Conservation (phyloP, 805 yeast genomes). For the Citeromyces matritensis region DNA sequence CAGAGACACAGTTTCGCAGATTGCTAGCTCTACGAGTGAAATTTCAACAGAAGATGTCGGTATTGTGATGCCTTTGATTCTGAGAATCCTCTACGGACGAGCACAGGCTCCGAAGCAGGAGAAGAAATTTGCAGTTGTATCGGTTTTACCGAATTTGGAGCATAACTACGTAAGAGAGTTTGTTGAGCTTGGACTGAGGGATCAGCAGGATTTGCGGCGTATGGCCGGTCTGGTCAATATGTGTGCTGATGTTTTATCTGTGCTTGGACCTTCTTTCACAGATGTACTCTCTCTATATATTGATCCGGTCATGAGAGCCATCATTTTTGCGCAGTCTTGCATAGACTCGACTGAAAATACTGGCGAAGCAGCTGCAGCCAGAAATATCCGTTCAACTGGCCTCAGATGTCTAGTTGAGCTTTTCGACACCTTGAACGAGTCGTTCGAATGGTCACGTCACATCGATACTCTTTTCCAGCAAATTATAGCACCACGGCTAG, state of each 20-base stretch:
- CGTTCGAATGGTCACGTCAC: constrained; percentile 39
- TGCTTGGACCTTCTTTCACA: constrained; percentile 43
- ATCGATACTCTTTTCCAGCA: constrained; percentile 31
- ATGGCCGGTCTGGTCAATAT: constrained; percentile 49
- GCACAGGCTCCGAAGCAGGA: constrained; percentile 66
- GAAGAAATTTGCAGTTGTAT: constrained; percentile 55
- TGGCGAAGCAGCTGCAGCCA: constrained; percentile 18
- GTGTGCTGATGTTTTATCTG: constrained; percentile 34
- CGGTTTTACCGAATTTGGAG: constrained; percentile 42
- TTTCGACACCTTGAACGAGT: constrained; percentile 34
- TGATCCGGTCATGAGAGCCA: constrained; percentile 39
- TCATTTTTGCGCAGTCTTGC: constrained; percentile 35
- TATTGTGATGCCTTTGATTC: constrained; percentile 51
- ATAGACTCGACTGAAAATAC: constrained; percentile 13
- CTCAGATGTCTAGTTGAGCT: constrained; percentile 46
- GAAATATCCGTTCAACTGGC: constrained; percentile 51
- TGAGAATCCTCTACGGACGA: constrained; percentile 76
- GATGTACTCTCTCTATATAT: constrained; percentile 33
- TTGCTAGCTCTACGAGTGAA: constrained; percentile 4
- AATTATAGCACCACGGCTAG: constrained; percentile 52
- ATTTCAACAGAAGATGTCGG: constrained; percentile 28
- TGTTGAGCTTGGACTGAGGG: constrained; percentile 49
- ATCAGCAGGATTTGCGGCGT: constrained; percentile 33
- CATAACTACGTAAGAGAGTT: constrained; percentile 41
- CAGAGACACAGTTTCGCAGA: constrained; percentile 64